phyloP scores from a whole-genome alignment of 768 basidiomycete species.

The Lactarius psammicola region DNA sequence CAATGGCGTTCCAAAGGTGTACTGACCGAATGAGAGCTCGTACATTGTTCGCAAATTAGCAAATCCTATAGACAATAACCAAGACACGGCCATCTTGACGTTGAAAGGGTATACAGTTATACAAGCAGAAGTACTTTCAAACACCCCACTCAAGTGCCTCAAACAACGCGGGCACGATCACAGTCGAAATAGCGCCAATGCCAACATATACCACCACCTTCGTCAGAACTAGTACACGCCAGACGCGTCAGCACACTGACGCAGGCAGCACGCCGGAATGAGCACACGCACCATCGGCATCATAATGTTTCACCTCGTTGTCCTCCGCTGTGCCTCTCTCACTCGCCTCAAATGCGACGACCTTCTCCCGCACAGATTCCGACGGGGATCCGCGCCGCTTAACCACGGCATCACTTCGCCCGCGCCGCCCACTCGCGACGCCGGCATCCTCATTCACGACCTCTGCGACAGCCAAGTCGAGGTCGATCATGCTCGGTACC shows the following conservation, averaged over 20 bases:
- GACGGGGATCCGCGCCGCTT: constrained; percentile 22
- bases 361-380: constrained; percentile 17
- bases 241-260: constrained; percentile 11
- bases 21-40: neutral
- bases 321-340: constrained; percentile 30
- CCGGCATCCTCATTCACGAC: constrained; percentile 31
- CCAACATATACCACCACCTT: constrained; percentile 90
- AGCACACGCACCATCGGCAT: constrained; percentile 69
- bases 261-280: constrained; percentile 11
- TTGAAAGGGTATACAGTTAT: neutral
- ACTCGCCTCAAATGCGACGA: constrained; percentile 17
- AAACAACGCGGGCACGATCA: constrained; percentile 64
- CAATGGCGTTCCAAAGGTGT: too few species aligned
- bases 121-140: neutral
- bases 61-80: neutral
- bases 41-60: neutral
- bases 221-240: constrained; percentile 59
- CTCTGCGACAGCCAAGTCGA: constrained; percentile 40
- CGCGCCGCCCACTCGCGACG: constrained; percentile 37
- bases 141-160: constrained; percentile 69
- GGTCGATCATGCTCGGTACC: constrained; percentile 84
- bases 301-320: constrained; percentile 68
- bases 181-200: constrained; percentile 67
- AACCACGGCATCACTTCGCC: constrained; percentile 39
- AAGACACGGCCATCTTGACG: neutral